Base-by-base conservation (phyloP, 2,329 filamentous ascomycete genomes). In the Ophiostoma sp. region DNA sequence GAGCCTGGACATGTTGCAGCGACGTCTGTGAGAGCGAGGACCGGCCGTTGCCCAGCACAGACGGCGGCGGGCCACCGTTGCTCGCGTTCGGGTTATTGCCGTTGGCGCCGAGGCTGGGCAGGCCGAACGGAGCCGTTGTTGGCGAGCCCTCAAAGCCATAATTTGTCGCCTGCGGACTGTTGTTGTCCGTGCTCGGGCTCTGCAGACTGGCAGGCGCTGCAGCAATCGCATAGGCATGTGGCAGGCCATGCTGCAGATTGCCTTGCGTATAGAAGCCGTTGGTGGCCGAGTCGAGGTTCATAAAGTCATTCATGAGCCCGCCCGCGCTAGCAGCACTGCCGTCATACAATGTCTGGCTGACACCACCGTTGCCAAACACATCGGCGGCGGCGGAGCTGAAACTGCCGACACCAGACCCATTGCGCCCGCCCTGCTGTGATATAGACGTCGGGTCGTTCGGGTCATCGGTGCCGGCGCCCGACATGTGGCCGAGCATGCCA, bases 401-500 rank as follows among this genome's bases (percentile, higher is more conserved):
- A 70, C 76, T 77, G 67, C 79, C 74, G 60, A 79, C 79, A 9
- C 76, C 76, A 12, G 75, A 73, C 38, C 75, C 44, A 16, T 36
- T 63, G 38, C 66, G 69, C 40, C 75, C 74, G 40, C 75, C 74
- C 55, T 77, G 75, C 64, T 81, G 79, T 36, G 80, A 77, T 69
- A 83, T 75, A 5, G 81, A 78, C 6, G 77, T 76, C 69, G 95
- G 91, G 67, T 87, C 87, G 5, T 89, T 86, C 6, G 89, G 87
- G 16, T 88, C 91, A 73, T 95, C 91, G n/a, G 88, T 90, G 14
- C 91, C 90, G 14, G 91, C 91, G n/a, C 91, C 92, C 70, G 92
- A 92, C 91, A 99, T 96, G 77, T 98, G 94, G 41, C 92, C 93
- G 0, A 99, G 85, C 86, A 98, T 97, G 67, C 93, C 91, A 77